phyloP scores from a whole-genome alignment of 768 basidiomycete genomes.

The Cubamyces lactineus region DNA sequence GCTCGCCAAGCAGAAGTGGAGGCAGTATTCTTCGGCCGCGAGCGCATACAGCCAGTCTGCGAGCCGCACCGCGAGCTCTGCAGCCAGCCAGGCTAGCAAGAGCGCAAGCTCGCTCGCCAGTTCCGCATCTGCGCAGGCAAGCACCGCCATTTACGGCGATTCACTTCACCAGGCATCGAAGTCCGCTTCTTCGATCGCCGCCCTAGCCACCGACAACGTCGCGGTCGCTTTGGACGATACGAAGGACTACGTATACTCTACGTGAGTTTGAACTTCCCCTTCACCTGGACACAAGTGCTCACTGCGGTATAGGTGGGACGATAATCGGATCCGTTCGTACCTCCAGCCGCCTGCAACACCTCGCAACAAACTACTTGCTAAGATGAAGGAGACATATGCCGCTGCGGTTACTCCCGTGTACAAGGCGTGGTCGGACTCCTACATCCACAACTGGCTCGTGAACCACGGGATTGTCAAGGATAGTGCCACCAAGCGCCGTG shows the following conservation, averaged over 20 bases:
- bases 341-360: slow-evolving; percentile 66
- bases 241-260: slow-evolving; percentile 87
- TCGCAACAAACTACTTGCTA: slow-evolving; percentile 65
- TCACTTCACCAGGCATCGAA: slow-evolving; percentile 42
- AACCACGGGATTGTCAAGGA: slow-evolving; percentile 73
- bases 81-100: slow-evolving; percentile 33
- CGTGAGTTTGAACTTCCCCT: slow-evolving; percentile 40
- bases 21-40: slow-evolving; percentile 61
- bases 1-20: slow-evolving; percentile 73
- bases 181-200: slow-evolving; percentile 39
- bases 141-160: slow-evolving; percentile 45
- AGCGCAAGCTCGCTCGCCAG: slow-evolving; percentile 50
- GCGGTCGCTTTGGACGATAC: slow-evolving; percentile 62
- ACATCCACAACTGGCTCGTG: slow-evolving; percentile 85
- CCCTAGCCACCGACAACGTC: slow-evolving; percentile 58
- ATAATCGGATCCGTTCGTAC: slow-evolving; percentile 70
- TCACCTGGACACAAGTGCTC: not conserved
- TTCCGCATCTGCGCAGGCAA: slow-evolving; percentile 24
- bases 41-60: slow-evolving; percentile 46
- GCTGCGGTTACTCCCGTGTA: slow-evolving; percentile 67
- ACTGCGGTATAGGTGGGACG: slow-evolving; percentile 57
- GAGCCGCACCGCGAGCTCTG: slow-evolving; percentile 29
- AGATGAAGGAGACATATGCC: slow-evolving; percentile 73
- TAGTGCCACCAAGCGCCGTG: slow-evolving; percentile 58
- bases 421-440: slow-evolving; percentile 85